Evolutionary conservation across 306 rosid genomes (phyloP).

Genomic region (Corylus americana): DNA sequence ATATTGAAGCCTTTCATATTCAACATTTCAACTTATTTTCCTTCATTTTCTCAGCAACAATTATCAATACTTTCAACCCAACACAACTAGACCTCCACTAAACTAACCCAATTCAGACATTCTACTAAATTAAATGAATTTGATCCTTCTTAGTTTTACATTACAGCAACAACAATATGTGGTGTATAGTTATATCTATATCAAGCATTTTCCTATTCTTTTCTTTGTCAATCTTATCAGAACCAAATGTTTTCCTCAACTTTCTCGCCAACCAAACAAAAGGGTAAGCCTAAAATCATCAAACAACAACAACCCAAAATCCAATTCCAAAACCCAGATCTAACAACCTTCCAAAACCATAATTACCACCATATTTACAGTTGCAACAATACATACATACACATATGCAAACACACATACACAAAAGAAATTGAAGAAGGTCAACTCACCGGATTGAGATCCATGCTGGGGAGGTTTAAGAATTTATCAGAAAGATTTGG

Average conservation of each 20-base stretch:
- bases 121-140: background rate
- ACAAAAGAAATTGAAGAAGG: background rate
- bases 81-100: background rate
- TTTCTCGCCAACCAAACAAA: background rate
- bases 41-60: constrained; percentile 5
- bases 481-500: constrained; percentile 9
- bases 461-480: constrained; percentile 25
- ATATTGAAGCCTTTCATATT: background rate
- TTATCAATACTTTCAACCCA: background rate
- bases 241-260: background rate
- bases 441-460: constrained; percentile 48
- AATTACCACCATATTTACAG: background rate
- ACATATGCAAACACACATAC: background rate
- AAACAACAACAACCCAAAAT: background rate
- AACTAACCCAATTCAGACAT: background rate
- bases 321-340: constrained; percentile 4
- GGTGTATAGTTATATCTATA: background rate
- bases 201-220: background rate
- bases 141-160: background rate
- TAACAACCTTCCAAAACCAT: background rate
- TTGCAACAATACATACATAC: background rate
- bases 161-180: background rate
- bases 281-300: background rate
- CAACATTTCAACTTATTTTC: background rate
- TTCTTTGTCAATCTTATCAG: background rate